Evolutionary conservation across 2,329 filamentous ascomycete species (phyloP).

Genomic region (Beauveria scarabaeidicola): DNA sequence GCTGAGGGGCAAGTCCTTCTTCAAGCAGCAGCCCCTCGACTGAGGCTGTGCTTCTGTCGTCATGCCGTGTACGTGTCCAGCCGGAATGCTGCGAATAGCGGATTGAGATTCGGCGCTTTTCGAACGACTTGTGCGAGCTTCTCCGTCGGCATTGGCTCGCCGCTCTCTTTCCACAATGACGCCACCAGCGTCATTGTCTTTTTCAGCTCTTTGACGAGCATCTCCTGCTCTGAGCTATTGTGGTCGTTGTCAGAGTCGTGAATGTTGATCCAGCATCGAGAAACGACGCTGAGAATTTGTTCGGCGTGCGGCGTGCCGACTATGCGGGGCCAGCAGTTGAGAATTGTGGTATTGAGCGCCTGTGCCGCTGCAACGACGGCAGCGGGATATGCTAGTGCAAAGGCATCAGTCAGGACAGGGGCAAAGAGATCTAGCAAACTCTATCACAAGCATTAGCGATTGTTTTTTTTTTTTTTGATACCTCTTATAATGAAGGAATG

Average conservation of each 20-base stretch:
- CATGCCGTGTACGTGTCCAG: not conserved
- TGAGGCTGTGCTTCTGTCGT: slow-evolving; percentile 22
- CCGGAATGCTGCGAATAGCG: slow-evolving; percentile 13
- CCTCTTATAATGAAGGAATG: not conserved
- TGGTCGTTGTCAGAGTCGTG: slow-evolving; percentile 22
- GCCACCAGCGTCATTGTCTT: slow-evolving; percentile 26
- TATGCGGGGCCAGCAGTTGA: slow-evolving; percentile 63
- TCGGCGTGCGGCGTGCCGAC: slow-evolving; percentile 44
- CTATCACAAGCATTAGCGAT: slow-evolving; percentile 26
- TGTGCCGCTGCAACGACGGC: slow-evolving; percentile 44
- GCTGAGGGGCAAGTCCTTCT: slow-evolving; percentile 88
- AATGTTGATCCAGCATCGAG: slow-evolving; percentile 54
- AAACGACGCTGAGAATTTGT: slow-evolving; percentile 54
- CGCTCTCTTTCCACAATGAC: slow-evolving; percentile 16
- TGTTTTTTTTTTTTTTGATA: not conserved
- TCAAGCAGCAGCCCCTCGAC: slow-evolving; percentile 74
- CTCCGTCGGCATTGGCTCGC: slow-evolving; percentile 2
- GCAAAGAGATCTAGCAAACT: slow-evolving; percentile 60
- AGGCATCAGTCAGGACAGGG: slow-evolving; percentile 58
- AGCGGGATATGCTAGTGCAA: slow-evolving; percentile 46
- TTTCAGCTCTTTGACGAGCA: slow-evolving; percentile 26
- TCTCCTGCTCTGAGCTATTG: not conserved
- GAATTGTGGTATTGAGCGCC: slow-evolving; percentile 49
- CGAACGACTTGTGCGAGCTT: slow-evolving; percentile 4
- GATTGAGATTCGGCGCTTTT: slow-evolving; percentile 17